These are phyloP conservation scores for Psilocybe sp. DNA, from an alignment of 768 basidiomycete species.

Conservation along the genomic window DNA sequence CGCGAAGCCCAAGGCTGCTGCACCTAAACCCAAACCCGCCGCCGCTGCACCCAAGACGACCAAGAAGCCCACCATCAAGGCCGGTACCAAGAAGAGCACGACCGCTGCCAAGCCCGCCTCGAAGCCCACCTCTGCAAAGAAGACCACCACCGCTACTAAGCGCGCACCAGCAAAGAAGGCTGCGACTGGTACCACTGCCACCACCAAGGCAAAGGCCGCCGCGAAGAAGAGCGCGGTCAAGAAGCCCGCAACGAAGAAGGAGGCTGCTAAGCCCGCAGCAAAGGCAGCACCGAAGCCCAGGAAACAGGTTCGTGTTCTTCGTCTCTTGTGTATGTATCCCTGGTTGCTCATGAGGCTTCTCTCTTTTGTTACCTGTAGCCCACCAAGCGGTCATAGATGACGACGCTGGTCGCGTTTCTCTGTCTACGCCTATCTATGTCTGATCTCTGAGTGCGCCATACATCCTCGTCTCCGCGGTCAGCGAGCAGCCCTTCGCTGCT, in stretches of 20 bases:
- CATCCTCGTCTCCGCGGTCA: conserved; percentile 11
- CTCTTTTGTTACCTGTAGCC: conserved; percentile 15
- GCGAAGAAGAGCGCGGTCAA: conserved; percentile 36
- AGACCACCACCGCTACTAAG: conserved; percentile 33
- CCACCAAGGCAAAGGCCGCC: conserved; percentile 40
- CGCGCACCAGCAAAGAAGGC: conserved; percentile 40
- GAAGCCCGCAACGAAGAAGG: conserved; percentile 29
- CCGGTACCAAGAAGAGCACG: conserved; percentile 22
- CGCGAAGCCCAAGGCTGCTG: conserved; percentile 19
- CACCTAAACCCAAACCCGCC: conserved; percentile 13
- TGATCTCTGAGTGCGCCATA: conserved; percentile 13
- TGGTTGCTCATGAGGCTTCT: conserved; percentile 1
- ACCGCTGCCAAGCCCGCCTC: conserved; percentile 35
- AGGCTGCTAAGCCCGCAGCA: conserved; percentile 28
- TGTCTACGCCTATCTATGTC: conserved; percentile 12
- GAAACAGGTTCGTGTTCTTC: conserved; percentile 28
- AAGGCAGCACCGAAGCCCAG: conserved; percentile 23
- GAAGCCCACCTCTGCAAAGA: conserved; percentile 32
- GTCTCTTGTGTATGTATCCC: not conserved
- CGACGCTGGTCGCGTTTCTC: not conserved
- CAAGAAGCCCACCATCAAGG: conserved; percentile 28
- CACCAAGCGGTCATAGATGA: conserved; percentile 21
- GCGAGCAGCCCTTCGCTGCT: conserved; percentile 9
- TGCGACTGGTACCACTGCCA: conserved; percentile 38
- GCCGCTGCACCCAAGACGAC: not conserved